Conservation (phyloP, 176 grass and related monocot species). For the Oryza meridionalis region DNA sequence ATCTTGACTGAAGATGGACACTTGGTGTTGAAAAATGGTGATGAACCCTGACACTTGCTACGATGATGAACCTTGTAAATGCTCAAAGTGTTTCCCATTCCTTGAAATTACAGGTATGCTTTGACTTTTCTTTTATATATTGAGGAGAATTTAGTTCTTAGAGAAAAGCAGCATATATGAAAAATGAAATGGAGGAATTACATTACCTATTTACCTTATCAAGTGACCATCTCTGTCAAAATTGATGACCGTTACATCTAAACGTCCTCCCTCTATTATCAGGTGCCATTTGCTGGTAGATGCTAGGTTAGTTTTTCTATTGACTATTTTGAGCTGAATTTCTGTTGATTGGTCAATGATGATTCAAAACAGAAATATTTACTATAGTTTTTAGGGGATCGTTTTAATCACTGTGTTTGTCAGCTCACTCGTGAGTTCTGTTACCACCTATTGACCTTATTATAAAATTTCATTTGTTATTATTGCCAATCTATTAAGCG, state of each 20-base stretch:
- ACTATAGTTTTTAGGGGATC: background rate
- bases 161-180: background rate
- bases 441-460: slow-evolving; percentile 8
- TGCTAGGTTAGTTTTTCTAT: background rate
- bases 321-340: slow-evolving; percentile 18
- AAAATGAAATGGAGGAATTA: slow-evolving; percentile 1
- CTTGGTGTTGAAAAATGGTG: slow-evolving; percentile 58
- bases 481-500: background rate
- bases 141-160: background rate
- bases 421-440: background rate
- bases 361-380: slow-evolving; percentile 22
- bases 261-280: background rate
- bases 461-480: background rate
- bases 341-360: slow-evolving; percentile 10
- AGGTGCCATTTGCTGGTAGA: background rate
- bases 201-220: background rate
- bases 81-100: slow-evolving; percentile 21
- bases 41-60: slow-evolving; percentile 44
- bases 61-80: slow-evolving; percentile 31
- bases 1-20: slow-evolving; percentile 45
- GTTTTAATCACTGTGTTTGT: background rate
- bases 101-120: slow-evolving; percentile 30
- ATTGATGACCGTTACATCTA: background rate
- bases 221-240: background rate
- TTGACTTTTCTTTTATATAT: background rate